Percentiles rank a stretch among this genome's conserved stretches.
Evolutionary conservation across 192 early-diverging fungal species (phyloP).

Genomic region (Coemansia sp.): DNA sequence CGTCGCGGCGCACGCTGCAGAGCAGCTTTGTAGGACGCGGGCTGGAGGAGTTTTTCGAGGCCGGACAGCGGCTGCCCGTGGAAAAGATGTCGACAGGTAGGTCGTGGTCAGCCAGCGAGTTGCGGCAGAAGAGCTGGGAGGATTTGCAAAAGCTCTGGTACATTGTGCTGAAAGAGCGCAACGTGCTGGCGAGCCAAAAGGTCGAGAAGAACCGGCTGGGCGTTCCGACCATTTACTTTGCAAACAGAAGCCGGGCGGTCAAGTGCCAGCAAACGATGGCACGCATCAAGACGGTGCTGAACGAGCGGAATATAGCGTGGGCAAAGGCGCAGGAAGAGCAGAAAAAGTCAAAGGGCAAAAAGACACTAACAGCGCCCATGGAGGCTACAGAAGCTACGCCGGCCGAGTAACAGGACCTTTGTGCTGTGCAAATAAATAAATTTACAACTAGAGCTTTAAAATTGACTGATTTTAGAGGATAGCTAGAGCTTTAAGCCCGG

Average conservation of each 20-base stretch:
- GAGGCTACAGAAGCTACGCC: background rate
- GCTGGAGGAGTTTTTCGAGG: constrained; percentile 66
- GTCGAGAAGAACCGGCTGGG: constrained; percentile 65
- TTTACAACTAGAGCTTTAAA: background rate
- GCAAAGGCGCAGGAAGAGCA: constrained; percentile 52
- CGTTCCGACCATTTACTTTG: constrained; percentile 57
- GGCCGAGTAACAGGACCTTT: too few relatives aligned
- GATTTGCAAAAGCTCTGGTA: constrained; percentile 97
- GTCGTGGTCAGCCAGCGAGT: constrained; percentile 84
- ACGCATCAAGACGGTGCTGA: constrained; percentile 75
- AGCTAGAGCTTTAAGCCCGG: constrained; percentile 17
- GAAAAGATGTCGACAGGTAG: constrained; percentile 62
- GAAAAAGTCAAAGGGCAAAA: background rate
- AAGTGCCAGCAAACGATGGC: constrained; percentile 87
- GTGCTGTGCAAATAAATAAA: constrained; percentile 3
- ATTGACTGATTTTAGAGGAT: background rate
- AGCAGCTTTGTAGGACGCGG: constrained; percentile 55
- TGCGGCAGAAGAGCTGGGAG: constrained; percentile 91
- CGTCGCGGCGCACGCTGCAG: constrained; percentile 47
- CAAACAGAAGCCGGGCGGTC: constrained; percentile 62
- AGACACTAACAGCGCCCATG: background rate
- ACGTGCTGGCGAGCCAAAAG: constrained; percentile 70
- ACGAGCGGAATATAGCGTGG: constrained; percentile 69
- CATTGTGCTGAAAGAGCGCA: constrained; percentile 81
- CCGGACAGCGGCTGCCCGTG: constrained; percentile 53